These are phyloP conservation scores for Balakata baccata DNA, from an alignment of 345 rosid species.

Conservation along the genomic window DNA sequence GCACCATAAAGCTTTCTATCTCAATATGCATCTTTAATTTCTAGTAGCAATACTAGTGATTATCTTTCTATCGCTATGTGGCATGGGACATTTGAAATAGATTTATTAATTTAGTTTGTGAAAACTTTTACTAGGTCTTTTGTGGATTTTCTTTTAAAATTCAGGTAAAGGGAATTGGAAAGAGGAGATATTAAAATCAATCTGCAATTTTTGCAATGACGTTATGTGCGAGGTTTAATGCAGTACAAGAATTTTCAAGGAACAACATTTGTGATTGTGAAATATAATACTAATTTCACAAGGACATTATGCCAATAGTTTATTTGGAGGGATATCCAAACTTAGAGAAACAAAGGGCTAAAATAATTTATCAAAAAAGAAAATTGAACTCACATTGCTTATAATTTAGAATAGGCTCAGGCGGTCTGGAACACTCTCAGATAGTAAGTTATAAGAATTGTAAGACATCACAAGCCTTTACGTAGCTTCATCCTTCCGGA, in stretches of 20 bases:
- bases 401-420: not conserved
- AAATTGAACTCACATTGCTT: not conserved
- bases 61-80: not conserved
- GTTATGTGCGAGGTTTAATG: too few species aligned
- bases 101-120: not conserved
- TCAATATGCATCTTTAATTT: not conserved
- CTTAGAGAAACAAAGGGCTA: too few species aligned
- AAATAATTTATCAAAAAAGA: too few species aligned
- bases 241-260: too few species aligned
- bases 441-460: not conserved
- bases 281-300: not conserved
- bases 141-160: not conserved
- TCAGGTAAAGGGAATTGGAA: not conserved
- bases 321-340: not conserved
- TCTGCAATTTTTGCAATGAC: too few species aligned
- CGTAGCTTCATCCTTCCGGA: not conserved
- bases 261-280: too few species aligned
- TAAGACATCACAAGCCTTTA: not conserved
- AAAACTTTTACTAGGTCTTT: not conserved
- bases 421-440: not conserved
- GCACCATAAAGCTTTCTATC: not conserved
- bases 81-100: not conserved
- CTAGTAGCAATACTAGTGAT: not conserved
- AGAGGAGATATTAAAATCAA: not conserved
- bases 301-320: not conserved